A percentile compares a stretch with the other conserved stretches of the same genome.
Evolutionary conservation across 176 grass and related monocot species (phyloP).

Genomic region (Oryza nivara): DNA sequence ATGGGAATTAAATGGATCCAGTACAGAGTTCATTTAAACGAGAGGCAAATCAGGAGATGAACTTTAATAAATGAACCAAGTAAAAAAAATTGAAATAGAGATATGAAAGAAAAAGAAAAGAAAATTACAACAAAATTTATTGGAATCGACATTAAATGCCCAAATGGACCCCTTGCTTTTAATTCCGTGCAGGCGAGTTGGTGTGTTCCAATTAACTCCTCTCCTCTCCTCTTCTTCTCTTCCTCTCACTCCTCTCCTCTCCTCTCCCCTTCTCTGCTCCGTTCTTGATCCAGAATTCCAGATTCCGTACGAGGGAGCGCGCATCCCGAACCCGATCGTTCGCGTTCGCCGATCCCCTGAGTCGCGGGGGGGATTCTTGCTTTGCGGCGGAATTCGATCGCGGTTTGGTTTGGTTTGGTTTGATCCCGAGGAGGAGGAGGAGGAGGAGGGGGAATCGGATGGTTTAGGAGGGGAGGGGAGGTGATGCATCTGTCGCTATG

Average conservation of each 20-base stretch:
- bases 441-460: slow-evolving; percentile 43
- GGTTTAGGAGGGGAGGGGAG: slow-evolving; percentile 20
- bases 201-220: slow-evolving; percentile 51
- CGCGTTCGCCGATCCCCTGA: neutral
- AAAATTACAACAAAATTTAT: neutral
- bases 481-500: slow-evolving; percentile 94
- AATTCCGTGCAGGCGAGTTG: slow-evolving; percentile 49
- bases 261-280: slow-evolving; percentile 32
- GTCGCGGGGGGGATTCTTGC: slow-evolving; percentile 15
- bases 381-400: slow-evolving; percentile 29
- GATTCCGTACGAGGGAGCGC: slow-evolving; percentile 24
- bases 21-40: slow-evolving; percentile 15
- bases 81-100: slow-evolving; percentile 17
- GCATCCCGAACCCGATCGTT: slow-evolving; percentile 4
- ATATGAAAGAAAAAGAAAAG: slow-evolving; percentile 7
- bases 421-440: slow-evolving; percentile 31
- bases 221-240: neutral
- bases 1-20: neutral
- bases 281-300: slow-evolving; percentile 51
- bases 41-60: slow-evolving; percentile 2
- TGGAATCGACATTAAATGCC: slow-evolving; percentile 43
- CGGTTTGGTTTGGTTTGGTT: slow-evolving; percentile 32
- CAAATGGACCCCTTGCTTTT: slow-evolving; percentile 50
- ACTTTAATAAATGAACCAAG: slow-evolving; percentile 3
- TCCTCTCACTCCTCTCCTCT: neutral